A percentile compares a stretch with the other conserved stretches of the same genome.
phyloP scores from a whole-genome alignment of 139 green algal species.

The Volvox reticuliferus region DNA sequence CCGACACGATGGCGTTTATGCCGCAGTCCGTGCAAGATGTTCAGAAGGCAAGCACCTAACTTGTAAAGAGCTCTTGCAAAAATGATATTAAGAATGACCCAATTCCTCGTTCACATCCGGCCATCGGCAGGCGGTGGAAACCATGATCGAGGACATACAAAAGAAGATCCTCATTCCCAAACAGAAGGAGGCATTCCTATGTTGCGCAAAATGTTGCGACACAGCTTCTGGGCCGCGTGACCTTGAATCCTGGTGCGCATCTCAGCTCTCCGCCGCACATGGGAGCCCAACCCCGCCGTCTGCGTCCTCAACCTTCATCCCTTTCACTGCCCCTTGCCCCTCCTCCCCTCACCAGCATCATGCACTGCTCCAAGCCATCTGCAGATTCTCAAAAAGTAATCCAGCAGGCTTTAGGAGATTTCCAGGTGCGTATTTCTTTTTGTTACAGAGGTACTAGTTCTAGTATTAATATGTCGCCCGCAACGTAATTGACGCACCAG shows the following conservation, averaged over 20 bases:
- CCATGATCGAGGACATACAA: conserved; percentile 60
- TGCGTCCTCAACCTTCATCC: background rate
- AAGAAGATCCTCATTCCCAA: conserved; percentile 51
- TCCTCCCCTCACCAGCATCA: conserved; percentile 23
- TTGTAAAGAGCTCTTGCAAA: background rate
- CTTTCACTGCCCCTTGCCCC: background rate
- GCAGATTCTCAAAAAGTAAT: conserved; percentile 42
- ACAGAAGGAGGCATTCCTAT: conserved; percentile 67
- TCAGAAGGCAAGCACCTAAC: conserved; percentile 13
- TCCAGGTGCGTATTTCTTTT: conserved; percentile 25
- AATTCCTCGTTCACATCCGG: background rate
- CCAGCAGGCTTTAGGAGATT: conserved; percentile 51
- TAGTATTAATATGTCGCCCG: too few relatives aligned
- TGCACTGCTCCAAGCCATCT: conserved; percentile 33
- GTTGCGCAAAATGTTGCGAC: conserved; percentile 65
- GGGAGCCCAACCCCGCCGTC: background rate
- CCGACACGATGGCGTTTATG: conserved; percentile 29
- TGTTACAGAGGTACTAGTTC: too few relatives aligned
- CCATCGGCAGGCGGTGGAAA: conserved; percentile 50
- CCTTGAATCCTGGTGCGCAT: conserved; percentile 52
- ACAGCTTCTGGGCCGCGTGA: conserved; percentile 12
- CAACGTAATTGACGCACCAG: too few relatives aligned
- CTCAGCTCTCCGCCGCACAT: background rate
- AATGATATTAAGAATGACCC: background rate
- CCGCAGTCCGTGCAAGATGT: conserved; percentile 39